Evolutionary conservation across 140 eudicot species (phyloP), one percentile per base, ranked within the genome.

Genomic region (Erigeron philadelphicus): DNA sequence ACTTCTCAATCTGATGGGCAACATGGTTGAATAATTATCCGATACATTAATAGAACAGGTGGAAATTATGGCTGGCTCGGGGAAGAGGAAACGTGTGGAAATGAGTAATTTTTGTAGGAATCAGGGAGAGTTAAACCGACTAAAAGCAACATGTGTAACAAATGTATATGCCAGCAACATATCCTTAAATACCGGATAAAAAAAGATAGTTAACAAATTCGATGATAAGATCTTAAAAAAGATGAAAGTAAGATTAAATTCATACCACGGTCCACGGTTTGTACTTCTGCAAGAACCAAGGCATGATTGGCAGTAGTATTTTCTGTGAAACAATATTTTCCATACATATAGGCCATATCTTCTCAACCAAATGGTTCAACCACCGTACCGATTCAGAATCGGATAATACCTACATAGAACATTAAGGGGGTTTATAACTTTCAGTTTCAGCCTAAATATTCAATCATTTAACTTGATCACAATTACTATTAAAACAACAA

Each of bases 191-290:
- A 31, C 23, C 6, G 25, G 16, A 53, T 7, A 53, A 35, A 70
- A 12, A 43, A 65, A 54, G 47, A 21, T 21, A 21, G 0, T 21
- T 59, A 61, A 61, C 65, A 8, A 11, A 0, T 10, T 11, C 31
- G 9, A 53, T 46, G 31, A 42, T 13, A 17, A n/a, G 11, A 69
- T 42, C 63, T 44, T 31, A 16, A 49, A 53, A 66, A 12, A 3
- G 16, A 81, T 23, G 18, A 59, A 64, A 42, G 1, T 50, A 31
- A 53, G 57, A 56, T 68, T 31, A 42, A 47, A 74, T 25, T 61
- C 85, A 57, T 88, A 91, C 97, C 85, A 80, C 96, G 0, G 95
- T 91, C 97, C 97, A 91, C 1, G 97, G 97, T 71, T 91, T 91
- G 75, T 86, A 91, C 79, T 91, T 91, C 73, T 91, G 76, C 85